These are phyloP conservation scores for Chalciporus sp. DNA, from an alignment of 1,284 basidiomycete species.

Conservation along the genomic window DNA sequence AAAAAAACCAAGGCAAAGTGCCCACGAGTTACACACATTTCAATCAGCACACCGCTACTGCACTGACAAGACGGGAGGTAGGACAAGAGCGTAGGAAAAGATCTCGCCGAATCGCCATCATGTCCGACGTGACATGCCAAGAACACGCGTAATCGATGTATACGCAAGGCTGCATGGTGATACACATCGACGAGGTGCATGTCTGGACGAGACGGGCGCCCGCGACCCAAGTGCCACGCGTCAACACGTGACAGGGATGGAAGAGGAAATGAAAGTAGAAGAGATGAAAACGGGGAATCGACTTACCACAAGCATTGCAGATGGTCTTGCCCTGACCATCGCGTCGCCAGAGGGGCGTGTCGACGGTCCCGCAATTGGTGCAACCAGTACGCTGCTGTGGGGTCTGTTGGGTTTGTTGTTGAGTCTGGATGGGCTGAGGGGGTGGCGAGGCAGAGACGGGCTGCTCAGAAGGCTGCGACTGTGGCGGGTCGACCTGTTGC, in stretches of 20 bases:
- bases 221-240: conserved; percentile 32
- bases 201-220: conserved; percentile 35
- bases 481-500: conserved; percentile 18
- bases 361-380: conserved; percentile 70
- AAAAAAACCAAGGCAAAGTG: conserved; percentile 37
- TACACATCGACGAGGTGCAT: conserved; percentile 34
- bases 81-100: conserved; percentile 33
- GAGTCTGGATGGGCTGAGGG: conserved; percentile 22
- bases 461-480: conserved; percentile 16
- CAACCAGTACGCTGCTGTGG: conserved; percentile 46
- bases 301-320: conserved; percentile 88
- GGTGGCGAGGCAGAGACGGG: conserved; percentile 20
- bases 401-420: conserved; percentile 27
- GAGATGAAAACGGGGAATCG: conserved; percentile 33
- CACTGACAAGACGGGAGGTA: conserved; percentile 37
- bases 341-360: conserved; percentile 82
- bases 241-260: conserved; percentile 34
- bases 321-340: conserved; percentile 79
- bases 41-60: conserved; percentile 41
- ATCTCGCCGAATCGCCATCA: conserved; percentile 37
- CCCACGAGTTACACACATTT: conserved; percentile 40
- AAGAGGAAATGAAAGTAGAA: conserved; percentile 32
- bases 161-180: conserved; percentile 36
- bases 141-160: conserved; percentile 40
- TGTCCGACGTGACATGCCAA: conserved; percentile 36